Evolutionary conservation across 2,329 filamentous ascomycete species (phyloP).

Genomic region (Orbilia oligospora): DNA sequence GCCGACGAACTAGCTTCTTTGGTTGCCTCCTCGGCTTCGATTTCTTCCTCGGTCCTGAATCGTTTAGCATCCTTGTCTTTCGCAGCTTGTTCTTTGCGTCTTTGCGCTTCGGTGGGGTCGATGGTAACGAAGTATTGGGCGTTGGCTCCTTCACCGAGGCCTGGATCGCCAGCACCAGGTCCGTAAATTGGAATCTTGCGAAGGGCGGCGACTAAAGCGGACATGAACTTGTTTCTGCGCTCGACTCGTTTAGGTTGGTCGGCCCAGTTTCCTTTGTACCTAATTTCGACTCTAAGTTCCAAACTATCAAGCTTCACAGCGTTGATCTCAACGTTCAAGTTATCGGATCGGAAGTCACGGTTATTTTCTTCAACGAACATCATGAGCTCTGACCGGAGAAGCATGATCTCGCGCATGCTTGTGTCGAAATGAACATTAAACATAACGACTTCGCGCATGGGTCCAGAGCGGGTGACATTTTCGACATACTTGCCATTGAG

Average conservation of each 20-base stretch:
- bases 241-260: slow-evolving; percentile 61
- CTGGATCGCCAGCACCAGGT: slow-evolving; percentile 77
- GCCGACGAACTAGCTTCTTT: slow-evolving; percentile 15
- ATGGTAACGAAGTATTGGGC: slow-evolving; percentile 86
- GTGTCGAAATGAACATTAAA: slow-evolving; percentile 89
- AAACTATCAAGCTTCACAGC: slow-evolving; percentile 91
- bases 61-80: slow-evolving; percentile 76
- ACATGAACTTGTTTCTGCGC: slow-evolving; percentile 92
- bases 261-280: slow-evolving; percentile 78
- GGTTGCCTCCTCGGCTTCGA: slow-evolving; percentile 41
- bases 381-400: slow-evolving; percentile 86
- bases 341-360: slow-evolving; percentile 88
- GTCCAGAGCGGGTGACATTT: slow-evolving; percentile 89
- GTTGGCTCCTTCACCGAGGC: slow-evolving; percentile 75
- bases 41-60: slow-evolving; percentile 60
- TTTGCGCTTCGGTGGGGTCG: slow-evolving; percentile 76
- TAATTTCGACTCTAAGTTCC: slow-evolving; percentile 78
- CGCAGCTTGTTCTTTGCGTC: slow-evolving; percentile 74
- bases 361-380: slow-evolving; percentile 89
- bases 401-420: slow-evolving; percentile 66
- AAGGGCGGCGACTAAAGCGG: slow-evolving; percentile 85
- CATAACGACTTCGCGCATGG: slow-evolving; percentile 88
- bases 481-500: slow-evolving; percentile 96
- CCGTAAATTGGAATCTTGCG: slow-evolving; percentile 88
- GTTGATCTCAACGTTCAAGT: slow-evolving; percentile 80